Evolutionary conservation across 495 filamentous ascomycete species (phyloP).

Genomic region (Pyronema domesticum): DNA sequence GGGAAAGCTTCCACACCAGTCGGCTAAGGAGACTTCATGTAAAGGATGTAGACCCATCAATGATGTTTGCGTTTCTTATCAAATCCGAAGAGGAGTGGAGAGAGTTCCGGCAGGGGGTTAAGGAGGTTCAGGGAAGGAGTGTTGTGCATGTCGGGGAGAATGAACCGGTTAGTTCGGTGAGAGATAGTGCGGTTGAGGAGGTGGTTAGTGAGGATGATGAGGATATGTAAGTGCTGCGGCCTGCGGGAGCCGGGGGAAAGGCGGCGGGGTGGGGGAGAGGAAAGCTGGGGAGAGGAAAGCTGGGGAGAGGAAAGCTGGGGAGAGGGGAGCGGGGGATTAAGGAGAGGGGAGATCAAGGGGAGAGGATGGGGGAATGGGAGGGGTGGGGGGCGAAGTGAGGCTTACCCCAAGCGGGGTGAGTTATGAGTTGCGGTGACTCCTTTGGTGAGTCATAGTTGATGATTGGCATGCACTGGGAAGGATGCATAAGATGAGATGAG

Average conservation of each 20-base stretch:
- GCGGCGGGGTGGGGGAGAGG: not conserved
- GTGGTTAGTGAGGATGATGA: slow-evolving; percentile 54
- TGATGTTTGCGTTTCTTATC: slow-evolving; percentile 95
- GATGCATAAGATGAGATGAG: no score
- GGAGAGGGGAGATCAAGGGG: not conserved
- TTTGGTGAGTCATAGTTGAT: no score
- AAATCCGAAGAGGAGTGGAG: slow-evolving; percentile 65
- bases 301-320: not conserved
- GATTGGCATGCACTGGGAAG: no score
- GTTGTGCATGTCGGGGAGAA: slow-evolving; percentile 64
- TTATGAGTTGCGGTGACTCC: no score
- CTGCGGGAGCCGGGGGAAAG: not conserved
- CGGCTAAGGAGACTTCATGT: slow-evolving; percentile 66
- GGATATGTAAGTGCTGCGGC: not conserved
- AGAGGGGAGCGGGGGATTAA: not conserved
- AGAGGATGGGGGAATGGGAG: not conserved
- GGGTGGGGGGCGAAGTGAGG: no score
- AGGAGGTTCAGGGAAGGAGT: slow-evolving; percentile 45
- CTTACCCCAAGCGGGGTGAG: no score
- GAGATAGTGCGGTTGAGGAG: slow-evolving; percentile 66
- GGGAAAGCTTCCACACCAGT: slow-evolving; percentile 73
- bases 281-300: not conserved
- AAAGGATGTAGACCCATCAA: slow-evolving; percentile 92
- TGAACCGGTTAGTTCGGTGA: slow-evolving; percentile 41
- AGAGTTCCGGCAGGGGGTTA: slow-evolving; percentile 53